Conservation (phyloP, 1,139 yeast genomes). For the Zygotorulaspora mrakii region DNA sequence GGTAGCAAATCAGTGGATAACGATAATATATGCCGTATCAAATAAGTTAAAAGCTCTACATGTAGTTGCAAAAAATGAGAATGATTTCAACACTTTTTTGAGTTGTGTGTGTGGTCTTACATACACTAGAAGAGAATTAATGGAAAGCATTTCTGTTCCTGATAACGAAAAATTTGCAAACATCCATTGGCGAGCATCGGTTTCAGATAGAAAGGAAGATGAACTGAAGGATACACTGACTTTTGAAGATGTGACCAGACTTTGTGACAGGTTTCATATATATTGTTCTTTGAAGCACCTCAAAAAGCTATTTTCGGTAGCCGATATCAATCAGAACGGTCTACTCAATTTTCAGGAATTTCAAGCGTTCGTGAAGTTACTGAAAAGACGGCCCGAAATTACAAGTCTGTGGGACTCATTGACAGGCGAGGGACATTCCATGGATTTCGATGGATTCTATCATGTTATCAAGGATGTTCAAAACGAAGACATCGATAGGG, state of each 20-base stretch:
- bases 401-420: constrained; percentile 39
- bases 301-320: constrained; percentile 45
- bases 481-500: constrained; percentile 41
- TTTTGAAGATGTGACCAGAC: constrained; percentile 62
- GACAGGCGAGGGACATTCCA: constrained; percentile 15
- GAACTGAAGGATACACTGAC: constrained; percentile 46
- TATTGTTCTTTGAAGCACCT: constrained; percentile 49
- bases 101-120: constrained; percentile 46
- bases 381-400: constrained; percentile 52
- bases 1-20: constrained; percentile 68
- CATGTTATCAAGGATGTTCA: constrained; percentile 52
- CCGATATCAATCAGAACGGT: constrained; percentile 46
- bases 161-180: constrained; percentile 50
- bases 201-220: constrained; percentile 40
- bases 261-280: constrained; percentile 66
- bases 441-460: constrained; percentile 42
- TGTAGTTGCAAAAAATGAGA: constrained; percentile 62
- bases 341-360: constrained; percentile 65
- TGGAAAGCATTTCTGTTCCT: constrained; percentile 52
- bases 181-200: constrained; percentile 54
- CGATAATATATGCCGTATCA: constrained; percentile 57
- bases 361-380: constrained; percentile 58
- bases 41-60: constrained; percentile 65
- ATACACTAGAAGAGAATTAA: constrained; percentile 47
- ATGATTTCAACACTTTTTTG: constrained; percentile 56